Percentiles rank a stretch among this genome's conserved stretches.
Evolutionary conservation across 2,329 filamentous ascomycete genomes (phyloP).

Genomic region (Xylariaceae sp.): DNA sequence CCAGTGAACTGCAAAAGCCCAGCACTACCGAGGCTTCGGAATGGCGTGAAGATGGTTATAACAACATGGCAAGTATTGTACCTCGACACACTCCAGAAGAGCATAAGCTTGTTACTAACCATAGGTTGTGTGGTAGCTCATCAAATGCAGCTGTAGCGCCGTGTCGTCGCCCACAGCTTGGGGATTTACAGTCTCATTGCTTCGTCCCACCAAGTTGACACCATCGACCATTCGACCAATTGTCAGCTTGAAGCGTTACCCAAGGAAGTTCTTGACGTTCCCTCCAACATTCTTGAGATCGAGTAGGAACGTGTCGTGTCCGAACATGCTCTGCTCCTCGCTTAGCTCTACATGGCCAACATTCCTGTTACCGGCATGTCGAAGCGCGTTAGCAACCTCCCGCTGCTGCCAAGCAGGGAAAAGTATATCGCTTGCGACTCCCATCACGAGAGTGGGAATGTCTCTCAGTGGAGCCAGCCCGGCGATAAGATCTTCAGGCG

Average conservation of each 20-base stretch:
- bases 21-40: no score
- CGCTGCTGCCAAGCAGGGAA: conserved; percentile 99
- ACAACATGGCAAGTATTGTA: no score
- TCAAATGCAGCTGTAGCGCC: no score
- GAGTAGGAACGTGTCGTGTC: conserved; percentile 93
- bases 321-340: conserved; percentile 92
- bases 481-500: conserved; percentile 79
- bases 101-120: no score
- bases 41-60: no score
- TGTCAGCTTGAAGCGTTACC: conserved; percentile 47
- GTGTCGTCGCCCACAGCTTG: no score
- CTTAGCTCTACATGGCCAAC: conserved; percentile 92
- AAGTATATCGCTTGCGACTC: conserved; percentile 92
- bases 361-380: conserved; percentile 75
- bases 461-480: conserved; percentile 76
- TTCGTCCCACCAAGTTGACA: background rate
- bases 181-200: background rate
- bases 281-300: conserved; percentile 93
- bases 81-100: no score
- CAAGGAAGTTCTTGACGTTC: conserved; percentile 79
- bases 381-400: conserved; percentile 86
- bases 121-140: no score
- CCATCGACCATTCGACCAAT: background rate
- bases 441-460: conserved; percentile 86
- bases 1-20: no score